phyloP scores from a whole-genome alignment of 2,329 filamentous ascomycete genomes.

The Cladosporium sp. region DNA sequence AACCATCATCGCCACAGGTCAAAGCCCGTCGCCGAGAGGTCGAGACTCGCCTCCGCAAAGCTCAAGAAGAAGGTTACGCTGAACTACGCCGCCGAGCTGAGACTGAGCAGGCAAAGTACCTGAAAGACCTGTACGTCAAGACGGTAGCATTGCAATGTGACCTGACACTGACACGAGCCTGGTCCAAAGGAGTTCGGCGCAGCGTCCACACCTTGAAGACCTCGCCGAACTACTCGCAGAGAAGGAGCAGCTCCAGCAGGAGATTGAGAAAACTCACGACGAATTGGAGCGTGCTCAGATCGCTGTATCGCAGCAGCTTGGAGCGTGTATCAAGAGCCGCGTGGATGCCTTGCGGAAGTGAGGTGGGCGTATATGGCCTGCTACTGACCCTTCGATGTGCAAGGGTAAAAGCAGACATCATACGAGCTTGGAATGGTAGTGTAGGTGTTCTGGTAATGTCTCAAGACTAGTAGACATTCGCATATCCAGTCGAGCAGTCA shows the following conservation, averaged over 20 bases:
- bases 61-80: neutral
- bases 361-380: neutral
- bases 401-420: too few species aligned
- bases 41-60: neutral
- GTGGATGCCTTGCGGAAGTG: slow-evolving; percentile 10
- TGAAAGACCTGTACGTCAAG: neutral
- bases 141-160: neutral
- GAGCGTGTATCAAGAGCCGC: slow-evolving; percentile 18
- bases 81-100: neutral
- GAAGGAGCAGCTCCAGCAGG: slow-evolving; percentile 17
- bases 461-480: too few species aligned
- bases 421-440: too few species aligned
- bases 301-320: slow-evolving; percentile 17
- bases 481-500: too few species aligned
- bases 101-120: neutral
- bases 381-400: too few species aligned
- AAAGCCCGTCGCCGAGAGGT: slow-evolving; percentile 1
- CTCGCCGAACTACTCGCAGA: slow-evolving; percentile 20
- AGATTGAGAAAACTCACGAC: slow-evolving; percentile 14
- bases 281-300: slow-evolving; percentile 15
- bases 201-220: slow-evolving; percentile 20
- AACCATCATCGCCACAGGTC: neutral
- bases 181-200: neutral
- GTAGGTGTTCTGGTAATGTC: too few species aligned
- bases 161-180: too few species aligned